Evolutionary conservation across 768 basidiomycete species (phyloP).

Genomic region (Lentinula detonsa): DNA sequence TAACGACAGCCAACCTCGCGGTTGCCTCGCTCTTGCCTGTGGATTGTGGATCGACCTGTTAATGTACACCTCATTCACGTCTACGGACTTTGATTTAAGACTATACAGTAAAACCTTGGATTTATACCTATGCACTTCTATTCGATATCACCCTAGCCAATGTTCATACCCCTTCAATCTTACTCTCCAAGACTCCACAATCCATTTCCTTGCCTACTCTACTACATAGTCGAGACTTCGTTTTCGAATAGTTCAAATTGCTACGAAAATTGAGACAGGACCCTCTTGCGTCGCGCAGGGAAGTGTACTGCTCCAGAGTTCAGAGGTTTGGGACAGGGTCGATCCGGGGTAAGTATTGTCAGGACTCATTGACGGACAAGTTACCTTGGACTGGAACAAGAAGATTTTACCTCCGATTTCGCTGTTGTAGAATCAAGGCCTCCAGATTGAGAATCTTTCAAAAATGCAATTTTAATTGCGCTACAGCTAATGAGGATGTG

Average conservation of each 20-base stretch:
- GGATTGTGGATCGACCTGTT: not conserved
- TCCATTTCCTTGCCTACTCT: not conserved
- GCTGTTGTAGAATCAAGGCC: not conserved
- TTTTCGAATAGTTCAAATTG: no score
- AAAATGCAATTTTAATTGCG: not conserved
- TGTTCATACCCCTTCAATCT: constrained; percentile 4
- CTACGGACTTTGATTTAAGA: not conserved
- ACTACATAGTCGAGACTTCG: not conserved
- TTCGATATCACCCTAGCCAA: constrained; percentile 4
- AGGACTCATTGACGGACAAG: no score
- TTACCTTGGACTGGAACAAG: no score
- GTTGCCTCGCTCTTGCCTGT: not conserved
- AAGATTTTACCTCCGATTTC: not conserved
- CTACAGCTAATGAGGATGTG: not conserved
- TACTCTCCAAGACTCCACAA: not conserved
- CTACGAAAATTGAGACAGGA: no score
- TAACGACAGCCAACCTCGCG: not conserved
- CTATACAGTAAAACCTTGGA: not conserved
- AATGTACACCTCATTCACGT: not conserved
- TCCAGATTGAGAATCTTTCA: not conserved
- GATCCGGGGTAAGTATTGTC: no score
- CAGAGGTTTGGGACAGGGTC: no score
- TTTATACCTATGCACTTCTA: constrained; percentile 6
- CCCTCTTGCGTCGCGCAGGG: no score
- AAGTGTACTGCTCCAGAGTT: no score